Evolutionary conservation across 1,139 yeast genomes (phyloP).

Genomic region (Candida albicans): DNA sequence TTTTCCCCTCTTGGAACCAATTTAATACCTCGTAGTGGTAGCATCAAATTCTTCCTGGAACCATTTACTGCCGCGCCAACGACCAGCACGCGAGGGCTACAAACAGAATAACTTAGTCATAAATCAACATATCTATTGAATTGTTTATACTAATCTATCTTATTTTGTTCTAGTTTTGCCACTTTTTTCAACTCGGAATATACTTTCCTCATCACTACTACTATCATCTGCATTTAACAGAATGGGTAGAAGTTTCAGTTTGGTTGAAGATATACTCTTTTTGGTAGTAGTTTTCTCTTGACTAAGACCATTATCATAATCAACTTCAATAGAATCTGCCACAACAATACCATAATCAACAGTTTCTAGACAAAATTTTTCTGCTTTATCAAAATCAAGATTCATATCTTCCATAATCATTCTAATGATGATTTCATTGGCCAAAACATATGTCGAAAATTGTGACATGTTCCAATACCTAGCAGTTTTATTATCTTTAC

Average conservation of each 20-base stretch:
- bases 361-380: constrained; percentile 45
- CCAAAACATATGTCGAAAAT: constrained; percentile 58
- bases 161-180: too few relatives aligned
- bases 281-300: neutral
- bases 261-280: neutral
- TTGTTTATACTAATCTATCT: too few relatives aligned
- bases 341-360: constrained; percentile 56
- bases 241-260: neutral
- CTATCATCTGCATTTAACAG: neutral
- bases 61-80: too few relatives aligned
- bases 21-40: too few relatives aligned
- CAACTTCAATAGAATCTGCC: constrained; percentile 39
- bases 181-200: neutral
- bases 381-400: constrained; percentile 41
- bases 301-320: constrained; percentile 21
- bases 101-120: too few relatives aligned
- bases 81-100: too few relatives aligned
- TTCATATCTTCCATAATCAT: constrained; percentile 50
- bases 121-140: too few relatives aligned
- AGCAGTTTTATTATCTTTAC: constrained; percentile 41
- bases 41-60: too few relatives aligned
- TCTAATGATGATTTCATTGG: constrained; percentile 60
- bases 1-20: too few relatives aligned
- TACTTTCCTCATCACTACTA: neutral
- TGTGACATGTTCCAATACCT: constrained; percentile 61